These are phyloP conservation scores for Xerocomus amazonicus DNA, from an alignment of 1,284 basidiomycete genomes.

Conservation along the genomic window DNA sequence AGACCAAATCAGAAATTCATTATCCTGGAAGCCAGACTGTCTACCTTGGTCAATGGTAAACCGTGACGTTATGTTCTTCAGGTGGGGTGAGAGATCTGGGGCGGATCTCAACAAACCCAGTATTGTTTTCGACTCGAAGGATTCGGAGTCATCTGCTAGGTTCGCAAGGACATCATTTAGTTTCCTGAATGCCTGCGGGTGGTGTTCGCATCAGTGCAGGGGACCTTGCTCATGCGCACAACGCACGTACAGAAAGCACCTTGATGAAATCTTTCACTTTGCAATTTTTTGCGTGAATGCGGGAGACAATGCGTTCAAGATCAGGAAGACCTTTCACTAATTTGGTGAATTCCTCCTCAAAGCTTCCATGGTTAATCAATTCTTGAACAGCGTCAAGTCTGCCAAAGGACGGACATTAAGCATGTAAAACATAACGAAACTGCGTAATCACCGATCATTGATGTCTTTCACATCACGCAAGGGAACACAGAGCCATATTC, in stretches of 20 bases:
- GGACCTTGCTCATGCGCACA: neutral
- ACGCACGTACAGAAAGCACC: constrained; percentile 62
- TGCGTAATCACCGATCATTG: constrained; percentile 66
- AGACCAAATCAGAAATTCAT: constrained; percentile 11
- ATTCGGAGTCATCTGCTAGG: constrained; percentile 64
- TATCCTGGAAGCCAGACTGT: constrained; percentile 7
- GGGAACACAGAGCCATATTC: constrained; percentile 92
- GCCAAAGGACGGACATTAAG: constrained; percentile 17
- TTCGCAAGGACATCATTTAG: constrained; percentile 64
- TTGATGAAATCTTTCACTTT: constrained; percentile 83
- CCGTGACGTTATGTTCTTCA: constrained; percentile 73
- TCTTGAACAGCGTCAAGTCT: constrained; percentile 92
- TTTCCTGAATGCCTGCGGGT: constrained; percentile 66
- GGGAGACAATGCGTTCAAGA: constrained; percentile 88
- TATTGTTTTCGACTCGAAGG: constrained; percentile 76
- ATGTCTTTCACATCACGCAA: constrained; percentile 78
- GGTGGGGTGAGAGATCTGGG: constrained; percentile 69
- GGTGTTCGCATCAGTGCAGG: constrained; percentile 4
- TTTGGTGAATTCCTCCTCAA: constrained; percentile 71
- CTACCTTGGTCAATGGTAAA: constrained; percentile 63
- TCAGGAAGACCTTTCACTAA: constrained; percentile 84
- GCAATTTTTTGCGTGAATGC: constrained; percentile 89
- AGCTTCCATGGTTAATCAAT: constrained; percentile 73
- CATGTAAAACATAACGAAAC: constrained; percentile 7
- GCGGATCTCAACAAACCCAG: constrained; percentile 72